Base-by-base conservation (phyloP, 192 early-diverging fungal species). In the Oehlia diaphana region DNA sequence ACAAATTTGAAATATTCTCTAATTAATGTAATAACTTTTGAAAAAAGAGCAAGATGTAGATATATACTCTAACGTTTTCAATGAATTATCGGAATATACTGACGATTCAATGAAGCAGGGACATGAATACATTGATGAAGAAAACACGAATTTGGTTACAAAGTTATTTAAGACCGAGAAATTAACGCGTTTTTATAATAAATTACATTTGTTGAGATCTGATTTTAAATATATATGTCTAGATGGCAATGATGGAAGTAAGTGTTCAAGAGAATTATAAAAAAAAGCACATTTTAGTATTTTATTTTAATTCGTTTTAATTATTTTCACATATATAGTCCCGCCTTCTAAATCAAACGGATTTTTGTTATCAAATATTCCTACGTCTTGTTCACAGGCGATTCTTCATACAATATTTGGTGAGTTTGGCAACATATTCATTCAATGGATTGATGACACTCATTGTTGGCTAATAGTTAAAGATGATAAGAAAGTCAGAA, bases 171-270 rank as follows among this genome's bases (percentile, higher is more conserved):
- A 68, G 8, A 44, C 67, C 3, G 77, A 81, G 9, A 82, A 79
- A 21, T 62, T 81, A 50, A 83, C 68, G 26, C 28, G 69, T 12
- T 85, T 78, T 67, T 87, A 88, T 68, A 94, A 94, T 80, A 86
- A 90, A 67, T 39, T 95, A 6, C 88, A 89, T 78, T 73, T 94
- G 53, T 93, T 94, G 91, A 83, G 91, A 33, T 89, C 85, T 35
- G 91, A 93, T 64, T 82, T 91, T 16, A 86, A 86, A 4, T 87
- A 81, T 66, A 62, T 94, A 69, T 82, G 93, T 79, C 67, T 95
- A 21, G 75, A 74, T 6, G 92, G 92, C 1, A 73, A 81, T 19
- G 86, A 90, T 62, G 77, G 77, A 71, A 42, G 77, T 79, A 70
- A 71, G 50, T 78, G 33, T 26, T 47, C 14, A 42, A 61, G 21